A percentile compares a stretch with the other conserved stretches of the same genome.
Evolutionary conservation across 2,329 filamentous ascomycete genomes (phyloP).

Genomic region (Chaetomium sp.): DNA sequence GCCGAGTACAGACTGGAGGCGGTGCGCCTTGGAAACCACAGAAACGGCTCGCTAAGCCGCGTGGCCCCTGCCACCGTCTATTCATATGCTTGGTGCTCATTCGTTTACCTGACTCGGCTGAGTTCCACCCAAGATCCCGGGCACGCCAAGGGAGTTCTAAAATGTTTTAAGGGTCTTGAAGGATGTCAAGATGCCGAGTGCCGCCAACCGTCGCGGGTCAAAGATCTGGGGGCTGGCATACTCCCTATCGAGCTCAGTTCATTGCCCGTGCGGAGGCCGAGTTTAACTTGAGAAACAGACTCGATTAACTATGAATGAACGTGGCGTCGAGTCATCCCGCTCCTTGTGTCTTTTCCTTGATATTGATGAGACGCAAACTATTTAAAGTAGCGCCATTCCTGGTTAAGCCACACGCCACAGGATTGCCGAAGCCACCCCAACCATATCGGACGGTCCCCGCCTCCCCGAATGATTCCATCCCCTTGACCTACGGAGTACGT

Average conservation of each 20-base stretch:
- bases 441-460: background rate
- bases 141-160: background rate
- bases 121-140: background rate
- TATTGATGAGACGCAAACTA: background rate
- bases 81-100: background rate
- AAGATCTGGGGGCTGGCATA: background rate
- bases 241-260: too few relatives aligned
- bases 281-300: background rate
- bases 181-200: background rate
- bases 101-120: slow-evolving; percentile 4
- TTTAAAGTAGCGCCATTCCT: slow-evolving; percentile 5
- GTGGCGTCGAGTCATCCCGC: background rate
- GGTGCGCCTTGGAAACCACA: slow-evolving; percentile 25
- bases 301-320: background rate
- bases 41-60: slow-evolving; percentile 15
- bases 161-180: background rate
- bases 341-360: background rate
- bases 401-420: background rate
- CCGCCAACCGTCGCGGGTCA: background rate
- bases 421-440: background rate
- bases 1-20: slow-evolving; percentile 10
- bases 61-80: slow-evolving; percentile 2
- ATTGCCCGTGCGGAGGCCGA: background rate
- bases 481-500: too few relatives aligned
- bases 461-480: background rate